These are phyloP conservation scores for Fusarium vanettenii DNA, from an alignment of 2,329 filamentous ascomycete species.

Conservation along the genomic window DNA sequence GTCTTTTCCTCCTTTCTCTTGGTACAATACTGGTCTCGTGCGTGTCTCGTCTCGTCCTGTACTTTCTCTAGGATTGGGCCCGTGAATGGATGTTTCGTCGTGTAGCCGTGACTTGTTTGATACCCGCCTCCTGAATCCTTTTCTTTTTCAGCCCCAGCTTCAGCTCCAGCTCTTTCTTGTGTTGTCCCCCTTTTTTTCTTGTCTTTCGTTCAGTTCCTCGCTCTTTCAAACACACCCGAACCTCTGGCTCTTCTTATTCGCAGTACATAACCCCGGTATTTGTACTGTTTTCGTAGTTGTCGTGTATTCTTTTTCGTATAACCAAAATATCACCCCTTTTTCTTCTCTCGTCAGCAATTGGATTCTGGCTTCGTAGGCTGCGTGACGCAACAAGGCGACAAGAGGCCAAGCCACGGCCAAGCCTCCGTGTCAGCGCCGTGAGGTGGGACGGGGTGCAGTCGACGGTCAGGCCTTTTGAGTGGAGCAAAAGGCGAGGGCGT, in stretches of 20 bases:
- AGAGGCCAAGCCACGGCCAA: constrained; percentile 38
- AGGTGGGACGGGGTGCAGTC: constrained; percentile 25
- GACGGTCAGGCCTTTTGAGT: constrained; percentile 7
- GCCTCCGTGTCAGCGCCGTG: constrained; percentile 35
- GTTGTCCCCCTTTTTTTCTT: not conserved
- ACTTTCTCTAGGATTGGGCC: not conserved
- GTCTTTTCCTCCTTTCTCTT: not conserved
- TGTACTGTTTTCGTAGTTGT: not conserved
- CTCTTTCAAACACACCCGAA: not conserved
- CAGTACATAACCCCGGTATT: not conserved
- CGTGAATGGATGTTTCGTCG: not conserved
- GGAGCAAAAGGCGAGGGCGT: not conserved
- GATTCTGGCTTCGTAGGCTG: not conserved
- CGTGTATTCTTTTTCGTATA: not conserved
- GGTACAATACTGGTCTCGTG: not conserved
- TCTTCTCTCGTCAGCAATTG: not conserved
- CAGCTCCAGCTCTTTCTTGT: not conserved
- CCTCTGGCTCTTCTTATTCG: not conserved
- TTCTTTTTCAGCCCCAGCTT: constrained; percentile 1
- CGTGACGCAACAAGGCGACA: constrained; percentile 11
- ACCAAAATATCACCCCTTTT: not conserved
- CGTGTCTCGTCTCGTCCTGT: not conserved
- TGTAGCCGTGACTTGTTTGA: not conserved
- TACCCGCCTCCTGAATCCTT: constrained; percentile 6
- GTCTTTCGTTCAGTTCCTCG: not conserved